phyloP scores from a whole-genome alignment of 768 basidiomycete genomes.

The Cystobasidium ongulense region DNA sequence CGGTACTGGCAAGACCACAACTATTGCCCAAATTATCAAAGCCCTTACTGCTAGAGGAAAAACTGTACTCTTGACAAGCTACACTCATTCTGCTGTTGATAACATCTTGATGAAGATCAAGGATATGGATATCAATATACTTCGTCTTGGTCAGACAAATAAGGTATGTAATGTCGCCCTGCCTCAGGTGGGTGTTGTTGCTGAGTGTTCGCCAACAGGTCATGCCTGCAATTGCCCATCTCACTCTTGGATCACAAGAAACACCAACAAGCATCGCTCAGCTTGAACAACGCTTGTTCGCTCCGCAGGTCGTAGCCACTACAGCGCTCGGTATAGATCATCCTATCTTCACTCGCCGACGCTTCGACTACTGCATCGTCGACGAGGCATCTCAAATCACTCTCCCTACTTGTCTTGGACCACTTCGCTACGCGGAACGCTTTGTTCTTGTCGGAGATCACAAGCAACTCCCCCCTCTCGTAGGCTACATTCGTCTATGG shows the following conservation, averaged over 20 bases:
- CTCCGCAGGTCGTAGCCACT: constrained; percentile 87
- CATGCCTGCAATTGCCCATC: constrained; percentile 67
- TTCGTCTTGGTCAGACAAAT: constrained; percentile 81
- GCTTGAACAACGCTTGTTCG: constrained; percentile 70
- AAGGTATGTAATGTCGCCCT: constrained; percentile 54
- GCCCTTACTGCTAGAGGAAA: constrained; percentile 71
- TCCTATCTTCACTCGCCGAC: constrained; percentile 71
- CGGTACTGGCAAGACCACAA: constrained; percentile 94
- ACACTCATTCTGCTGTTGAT: constrained; percentile 97
- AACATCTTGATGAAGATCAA: constrained; percentile 81
- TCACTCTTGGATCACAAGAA: constrained; percentile 57
- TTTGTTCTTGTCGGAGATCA: constrained; percentile 97
- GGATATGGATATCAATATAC: constrained; percentile 59
- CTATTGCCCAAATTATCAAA: constrained; percentile 78
- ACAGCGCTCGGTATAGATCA: constrained; percentile 91
- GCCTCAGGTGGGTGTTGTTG: background rate
- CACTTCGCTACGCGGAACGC: constrained; percentile 75
- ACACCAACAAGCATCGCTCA: constrained; percentile 65
- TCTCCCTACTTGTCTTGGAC: constrained; percentile 86
- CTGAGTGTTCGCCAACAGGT: constrained; percentile 51
- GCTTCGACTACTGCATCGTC: constrained; percentile 92
- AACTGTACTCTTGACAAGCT: constrained; percentile 77
- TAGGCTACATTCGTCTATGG: constrained; percentile 45
- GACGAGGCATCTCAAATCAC: constrained; percentile 98
- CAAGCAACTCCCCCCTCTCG: constrained; percentile 90